Evolutionary conservation across 345 rosid species (phyloP).

Genomic region (Aquilaria yunnanensis): DNA sequence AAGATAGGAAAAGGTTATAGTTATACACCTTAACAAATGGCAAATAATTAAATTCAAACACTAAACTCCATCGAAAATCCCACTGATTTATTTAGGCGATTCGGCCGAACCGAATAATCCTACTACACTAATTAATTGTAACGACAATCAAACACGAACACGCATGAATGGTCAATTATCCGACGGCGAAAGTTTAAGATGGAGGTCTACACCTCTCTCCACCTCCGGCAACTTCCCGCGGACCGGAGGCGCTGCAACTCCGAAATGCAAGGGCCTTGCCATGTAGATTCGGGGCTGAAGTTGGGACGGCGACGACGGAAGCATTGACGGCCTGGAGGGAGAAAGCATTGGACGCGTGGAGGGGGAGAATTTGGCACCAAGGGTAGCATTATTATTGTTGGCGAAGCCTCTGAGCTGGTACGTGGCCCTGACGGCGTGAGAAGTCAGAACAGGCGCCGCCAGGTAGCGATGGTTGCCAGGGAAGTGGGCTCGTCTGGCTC

Average conservation of each 20-base stretch:
- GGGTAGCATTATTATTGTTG: neutral
- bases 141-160: too few relatives aligned
- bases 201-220: slow-evolving; percentile 35
- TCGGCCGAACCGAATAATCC: too few relatives aligned
- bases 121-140: too few relatives aligned
- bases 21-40: slow-evolving; percentile 6
- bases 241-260: slow-evolving; percentile 13
- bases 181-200: slow-evolving; percentile 39
- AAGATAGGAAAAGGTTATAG: neutral
- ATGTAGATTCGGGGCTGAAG: slow-evolving; percentile 16
- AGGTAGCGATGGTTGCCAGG: slow-evolving; percentile 20
- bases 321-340: slow-evolving; percentile 16
- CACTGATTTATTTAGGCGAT: neutral
- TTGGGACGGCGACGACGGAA: slow-evolving; percentile 14
- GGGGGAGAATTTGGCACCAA: slow-evolving; percentile 6
- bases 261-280: slow-evolving; percentile 24
- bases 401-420: slow-evolving; percentile 12
- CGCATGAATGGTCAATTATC: neutral
- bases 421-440: slow-evolving; percentile 22
- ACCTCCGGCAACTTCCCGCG: slow-evolving; percentile 20
- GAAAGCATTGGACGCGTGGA: neutral
- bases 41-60: slow-evolving; percentile 8
- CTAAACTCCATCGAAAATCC: neutral
- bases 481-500: slow-evolving; percentile 34
- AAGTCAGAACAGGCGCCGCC: slow-evolving; percentile 21